A percentile compares a stretch with the other conserved stretches of the same genome.
These are phyloP conservation scores for Cichorium intybus DNA, from an alignment of 140 eudicot genomes.

Conservation along the genomic window DNA sequence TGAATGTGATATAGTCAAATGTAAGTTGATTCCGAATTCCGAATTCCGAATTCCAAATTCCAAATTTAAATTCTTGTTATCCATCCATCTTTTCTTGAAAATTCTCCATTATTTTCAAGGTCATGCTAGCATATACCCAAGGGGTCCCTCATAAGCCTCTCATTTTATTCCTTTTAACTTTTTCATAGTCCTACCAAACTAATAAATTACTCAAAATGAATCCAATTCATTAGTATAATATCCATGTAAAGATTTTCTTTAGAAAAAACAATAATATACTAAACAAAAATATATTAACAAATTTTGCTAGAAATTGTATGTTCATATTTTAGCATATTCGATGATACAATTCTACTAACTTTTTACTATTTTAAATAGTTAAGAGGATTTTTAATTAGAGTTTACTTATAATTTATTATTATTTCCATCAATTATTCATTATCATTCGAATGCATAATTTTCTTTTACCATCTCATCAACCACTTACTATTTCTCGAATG, in stretches of 20 bases:
- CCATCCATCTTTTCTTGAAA: slow-evolving; percentile 30
- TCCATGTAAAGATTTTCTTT: background rate
- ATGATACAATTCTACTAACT: too few species aligned
- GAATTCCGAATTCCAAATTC: slow-evolving; percentile 27
- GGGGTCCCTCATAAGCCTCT: slow-evolving; percentile 24
- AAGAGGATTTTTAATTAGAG: too few species aligned
- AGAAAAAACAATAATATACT: background rate
- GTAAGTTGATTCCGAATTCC: slow-evolving; percentile 38
- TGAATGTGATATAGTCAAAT: slow-evolving; percentile 31
- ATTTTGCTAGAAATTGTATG: background rate
- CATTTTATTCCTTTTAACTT: slow-evolving; percentile 17
- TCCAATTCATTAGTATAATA: slow-evolving; percentile 25
- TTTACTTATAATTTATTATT: too few species aligned
- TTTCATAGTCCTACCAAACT: slow-evolving; percentile 14
- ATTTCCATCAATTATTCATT: too few species aligned
- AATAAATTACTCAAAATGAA: slow-evolving; percentile 15
- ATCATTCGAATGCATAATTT: too few species aligned
- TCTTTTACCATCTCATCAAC: too few species aligned
- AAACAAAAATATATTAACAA: background rate
- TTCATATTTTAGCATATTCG: too few species aligned
- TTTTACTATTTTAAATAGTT: too few species aligned
- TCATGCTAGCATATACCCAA: slow-evolving; percentile 35
- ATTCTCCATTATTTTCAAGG: slow-evolving; percentile 33
- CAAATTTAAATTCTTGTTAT: slow-evolving; percentile 20
- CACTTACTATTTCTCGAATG: too few species aligned